phyloP scores from a whole-genome alignment of 208 protist genomes.

The Novymonas esmeraldas region DNA sequence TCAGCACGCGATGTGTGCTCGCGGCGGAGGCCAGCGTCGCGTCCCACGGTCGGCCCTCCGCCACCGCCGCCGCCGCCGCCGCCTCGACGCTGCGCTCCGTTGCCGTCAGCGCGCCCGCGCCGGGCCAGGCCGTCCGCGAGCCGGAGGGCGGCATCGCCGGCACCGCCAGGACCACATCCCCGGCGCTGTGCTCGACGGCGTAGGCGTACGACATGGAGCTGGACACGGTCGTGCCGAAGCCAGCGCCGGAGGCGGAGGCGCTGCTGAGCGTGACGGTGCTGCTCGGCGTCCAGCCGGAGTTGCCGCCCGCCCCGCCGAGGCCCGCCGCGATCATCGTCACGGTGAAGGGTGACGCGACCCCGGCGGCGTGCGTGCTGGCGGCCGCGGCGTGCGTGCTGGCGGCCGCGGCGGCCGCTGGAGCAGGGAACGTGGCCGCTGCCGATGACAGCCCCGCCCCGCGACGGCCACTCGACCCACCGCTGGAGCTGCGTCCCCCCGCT shows the following conservation, averaged over 20 bases:
- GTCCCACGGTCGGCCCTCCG: background rate
- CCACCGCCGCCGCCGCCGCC: background rate
- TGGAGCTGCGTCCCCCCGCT: background rate
- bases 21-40: background rate
- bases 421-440: no score
- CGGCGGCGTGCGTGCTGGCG: background rate
- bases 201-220: background rate
- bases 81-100: background rate
- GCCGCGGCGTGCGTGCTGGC: no score
- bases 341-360: background rate
- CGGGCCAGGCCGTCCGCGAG: no score
- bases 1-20: background rate
- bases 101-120: no score
- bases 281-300: background rate
- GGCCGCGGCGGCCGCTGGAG: no score
- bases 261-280: slow-evolving; percentile 19
- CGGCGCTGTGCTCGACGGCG: no score
- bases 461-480: no score
- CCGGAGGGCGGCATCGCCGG: no score
- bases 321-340: background rate
- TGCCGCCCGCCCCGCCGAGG: background rate
- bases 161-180: no score
- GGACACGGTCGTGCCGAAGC: background rate
- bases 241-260: slow-evolving; percentile 5
- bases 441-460: no score